Base-by-base conservation (phyloP, 2,329 filamentous ascomycete species). In the Ophiocordyceps polyrhachis-furcata region DNA sequence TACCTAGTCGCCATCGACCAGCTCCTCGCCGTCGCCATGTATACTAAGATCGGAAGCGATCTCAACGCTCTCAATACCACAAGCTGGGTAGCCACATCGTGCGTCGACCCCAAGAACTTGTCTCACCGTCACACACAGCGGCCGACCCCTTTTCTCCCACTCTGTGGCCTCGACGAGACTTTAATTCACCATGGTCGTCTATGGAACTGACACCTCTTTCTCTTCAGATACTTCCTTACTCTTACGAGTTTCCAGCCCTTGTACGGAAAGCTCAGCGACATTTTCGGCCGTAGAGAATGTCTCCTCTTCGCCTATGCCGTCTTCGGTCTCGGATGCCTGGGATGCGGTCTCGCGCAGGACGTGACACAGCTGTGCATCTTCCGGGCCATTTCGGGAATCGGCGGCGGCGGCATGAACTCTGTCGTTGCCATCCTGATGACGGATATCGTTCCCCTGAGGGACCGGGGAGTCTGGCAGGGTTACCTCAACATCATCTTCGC, bases 1-100 rank as follows among this genome's bases (percentile, higher is more conserved):
- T 44, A 44, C 20, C 43, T 44, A n/a, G 43, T 44, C 12, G 80
- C 83, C 4, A 70, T 80, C 43, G 83, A 89, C 55, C 81, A 87
- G 58, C 84, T 84, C 0, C 75, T 88, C 45, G 78, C 83, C 28
- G 75, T 88, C 43, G 76, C 77, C n/a, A 79, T 73, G n/a, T 87
- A 87, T 58, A 81, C 80, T 43, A 76, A 72, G 49, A 88, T 89
- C 52, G 83, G 82, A 12, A 83, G 73, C 46, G 83, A 88, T 49
- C 64, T 89, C 25, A 68, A 83, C 44, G 81, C 83, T 1, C 67
- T 89, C 44, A 84, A 81, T 55, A 74, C 74, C 50, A 85, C 81
- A 4, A 81, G 75, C 44, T 87, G 83, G 82, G 80, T 87, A 47
- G 81, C 81, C 25, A 63, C 61, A 2, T 60, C 67, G 59, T 68